Conservation (phyloP, 2,329 filamentous ascomycete genomes). For the Zasmidium angulare region DNA sequence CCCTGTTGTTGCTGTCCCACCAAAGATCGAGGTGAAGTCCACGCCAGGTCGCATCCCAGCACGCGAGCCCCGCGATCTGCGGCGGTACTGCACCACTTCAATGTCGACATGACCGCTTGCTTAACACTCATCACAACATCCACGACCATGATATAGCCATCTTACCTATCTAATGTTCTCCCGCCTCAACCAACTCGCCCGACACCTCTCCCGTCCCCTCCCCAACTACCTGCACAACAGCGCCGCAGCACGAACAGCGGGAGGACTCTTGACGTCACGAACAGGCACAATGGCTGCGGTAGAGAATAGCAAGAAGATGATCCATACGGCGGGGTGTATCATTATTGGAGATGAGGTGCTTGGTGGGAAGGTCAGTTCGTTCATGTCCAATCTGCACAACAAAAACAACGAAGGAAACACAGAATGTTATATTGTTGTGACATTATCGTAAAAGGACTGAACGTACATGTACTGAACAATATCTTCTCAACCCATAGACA, state of each 20-base stretch:
- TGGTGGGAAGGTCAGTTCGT: constrained; percentile 74
- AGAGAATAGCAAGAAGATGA: constrained; percentile 63
- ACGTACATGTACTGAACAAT: background rate
- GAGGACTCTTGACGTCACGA: constrained; percentile 46
- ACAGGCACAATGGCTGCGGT: constrained; percentile 48
- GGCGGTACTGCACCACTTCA: background rate
- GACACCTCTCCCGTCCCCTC: constrained; percentile 66
- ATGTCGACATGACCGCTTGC: background rate
- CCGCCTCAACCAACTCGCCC: constrained; percentile 69
- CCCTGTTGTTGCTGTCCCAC: background rate
- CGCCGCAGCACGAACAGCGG: constrained; percentile 36
- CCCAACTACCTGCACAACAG: constrained; percentile 57
- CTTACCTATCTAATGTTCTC: constrained; percentile 65
- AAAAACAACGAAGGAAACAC: too few species aligned
- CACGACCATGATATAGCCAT: background rate
- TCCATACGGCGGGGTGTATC: constrained; percentile 86
- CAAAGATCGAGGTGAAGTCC: too few species aligned
- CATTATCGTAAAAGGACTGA: too few species aligned
- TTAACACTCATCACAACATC: background rate
- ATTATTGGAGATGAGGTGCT: constrained; percentile 98
- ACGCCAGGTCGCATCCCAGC: too few species aligned
- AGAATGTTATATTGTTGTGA: too few species aligned
- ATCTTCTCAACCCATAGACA: constrained; percentile 45
- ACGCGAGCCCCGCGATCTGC: background rate
- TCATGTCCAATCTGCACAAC: background rate